phyloP scores from a whole-genome alignment of 2,329 filamentous ascomycete species.

The Aspergillus uvarum region DNA sequence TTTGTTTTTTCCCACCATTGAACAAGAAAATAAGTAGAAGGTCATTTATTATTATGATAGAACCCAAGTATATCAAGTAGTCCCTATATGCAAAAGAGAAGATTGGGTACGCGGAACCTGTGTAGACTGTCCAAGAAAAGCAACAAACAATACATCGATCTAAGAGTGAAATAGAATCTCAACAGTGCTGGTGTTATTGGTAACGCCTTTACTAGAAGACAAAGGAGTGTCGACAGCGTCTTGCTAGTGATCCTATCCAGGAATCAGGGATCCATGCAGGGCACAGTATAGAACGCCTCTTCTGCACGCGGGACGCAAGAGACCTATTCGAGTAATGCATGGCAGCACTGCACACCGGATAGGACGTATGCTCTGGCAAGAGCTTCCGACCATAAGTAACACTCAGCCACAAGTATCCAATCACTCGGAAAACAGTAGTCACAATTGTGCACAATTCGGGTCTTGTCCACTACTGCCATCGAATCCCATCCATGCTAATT shows the following conservation, averaged over 20 bases:
- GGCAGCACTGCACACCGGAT: not conserved
- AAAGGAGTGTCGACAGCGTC: constrained; percentile 1
- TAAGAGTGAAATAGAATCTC: not conserved
- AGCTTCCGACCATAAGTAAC: not conserved
- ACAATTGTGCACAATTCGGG: not conserved
- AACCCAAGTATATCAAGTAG: not conserved
- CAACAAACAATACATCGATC: not conserved
- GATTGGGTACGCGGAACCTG: too few species aligned
- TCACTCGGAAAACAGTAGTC: not conserved
- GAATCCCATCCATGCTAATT: not conserved
- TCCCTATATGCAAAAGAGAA: not conserved
- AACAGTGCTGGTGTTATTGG: not conserved
- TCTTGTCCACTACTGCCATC: not conserved
- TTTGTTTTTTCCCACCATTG: not conserved
- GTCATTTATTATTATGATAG: not conserved
- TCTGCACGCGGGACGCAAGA: constrained; percentile 20
- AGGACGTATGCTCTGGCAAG: not conserved
- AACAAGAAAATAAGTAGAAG: not conserved
- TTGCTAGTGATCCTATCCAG: not conserved
- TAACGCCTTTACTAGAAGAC: not conserved
- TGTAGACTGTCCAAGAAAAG: not conserved
- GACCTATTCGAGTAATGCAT: constrained; percentile 21
- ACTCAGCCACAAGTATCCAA: not conserved
- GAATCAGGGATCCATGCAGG: constrained; percentile 17
- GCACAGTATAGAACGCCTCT: constrained; percentile 16